Conservation (phyloP, 176 grass and related monocot genomes). For the Musa itinerans region DNA sequence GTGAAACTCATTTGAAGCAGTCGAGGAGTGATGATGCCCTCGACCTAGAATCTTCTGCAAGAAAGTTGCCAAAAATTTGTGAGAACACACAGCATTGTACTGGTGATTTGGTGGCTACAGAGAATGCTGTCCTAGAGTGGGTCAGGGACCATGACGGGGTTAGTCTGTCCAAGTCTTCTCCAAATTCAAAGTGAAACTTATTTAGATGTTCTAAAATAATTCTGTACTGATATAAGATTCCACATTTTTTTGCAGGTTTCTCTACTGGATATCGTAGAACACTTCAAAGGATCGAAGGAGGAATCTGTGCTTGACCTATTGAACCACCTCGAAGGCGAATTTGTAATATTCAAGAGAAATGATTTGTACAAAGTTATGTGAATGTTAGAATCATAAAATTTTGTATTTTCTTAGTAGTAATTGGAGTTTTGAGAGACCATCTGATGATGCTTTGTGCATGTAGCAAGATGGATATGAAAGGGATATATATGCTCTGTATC, state of each 20-base stretch:
- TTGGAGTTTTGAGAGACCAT: too few species aligned
- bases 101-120: constrained; percentile 21
- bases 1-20: constrained; percentile 27
- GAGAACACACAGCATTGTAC: constrained; percentile 11
- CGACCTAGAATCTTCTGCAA: constrained; percentile 15
- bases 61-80: constrained; percentile 39
- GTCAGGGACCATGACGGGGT: constrained; percentile 45
- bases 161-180: background rate
- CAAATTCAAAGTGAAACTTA: background rate
- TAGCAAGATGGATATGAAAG: background rate
- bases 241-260: constrained; percentile 43
- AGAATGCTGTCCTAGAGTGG: constrained; percentile 44
- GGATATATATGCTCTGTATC: too few species aligned
- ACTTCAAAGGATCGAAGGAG: constrained; percentile 45
- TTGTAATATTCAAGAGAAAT: constrained; percentile 66
- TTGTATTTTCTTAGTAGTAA: background rate
- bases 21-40: background rate
- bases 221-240: background rate
- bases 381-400: background rate
- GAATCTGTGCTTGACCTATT: constrained; percentile 43
- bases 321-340: constrained; percentile 44
- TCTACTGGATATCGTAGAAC: constrained; percentile 34
- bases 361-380: constrained; percentile 52
- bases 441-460: background rate
- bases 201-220: background rate